A percentile compares a stretch with the other conserved stretches of the same genome.
These are phyloP conservation scores for Hamigera avellanea DNA, from an alignment of 495 filamentous ascomycete genomes.

Conservation along the genomic window DNA sequence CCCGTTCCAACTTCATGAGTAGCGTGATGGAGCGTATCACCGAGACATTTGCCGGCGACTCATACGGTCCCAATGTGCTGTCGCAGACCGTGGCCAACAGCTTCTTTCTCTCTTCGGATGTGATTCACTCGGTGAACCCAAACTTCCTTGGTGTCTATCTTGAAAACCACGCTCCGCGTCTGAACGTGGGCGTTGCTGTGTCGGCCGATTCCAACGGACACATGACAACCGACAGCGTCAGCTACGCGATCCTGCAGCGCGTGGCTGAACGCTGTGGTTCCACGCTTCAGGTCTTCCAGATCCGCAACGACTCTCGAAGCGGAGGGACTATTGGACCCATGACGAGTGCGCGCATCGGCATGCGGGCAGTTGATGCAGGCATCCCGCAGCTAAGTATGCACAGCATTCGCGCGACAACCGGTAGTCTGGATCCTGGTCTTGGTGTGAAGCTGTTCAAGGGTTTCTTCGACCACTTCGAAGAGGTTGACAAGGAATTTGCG, in stretches of 20 bases:
- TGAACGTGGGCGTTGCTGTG: conserved; percentile 85
- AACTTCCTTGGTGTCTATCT: conserved; percentile 80
- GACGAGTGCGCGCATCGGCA: conserved; percentile 68
- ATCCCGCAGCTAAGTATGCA: conserved; percentile 95
- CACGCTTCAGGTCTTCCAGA: conserved; percentile 82
- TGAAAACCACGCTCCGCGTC: conserved; percentile 67
- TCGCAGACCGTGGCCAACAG: conserved; percentile 83
- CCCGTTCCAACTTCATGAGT: conserved; percentile 76
- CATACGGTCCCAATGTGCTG: conserved; percentile 54
- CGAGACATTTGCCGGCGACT: conserved; percentile 47
- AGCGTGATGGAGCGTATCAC: conserved; percentile 67
- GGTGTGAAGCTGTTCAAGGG: conserved; percentile 83
- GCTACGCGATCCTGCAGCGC: conserved; percentile 60
- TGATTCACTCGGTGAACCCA: conserved; percentile 89
- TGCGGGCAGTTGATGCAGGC: conserved; percentile 80
- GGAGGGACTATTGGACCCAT: conserved; percentile 96
- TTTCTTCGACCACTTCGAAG: conserved; percentile 80
- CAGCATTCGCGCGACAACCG: conserved; percentile 81
- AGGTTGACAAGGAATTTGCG: conserved; percentile 74
- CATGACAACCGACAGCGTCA: conserved; percentile 82
- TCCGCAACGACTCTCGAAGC: conserved; percentile 76
- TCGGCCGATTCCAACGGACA: conserved; percentile 84
- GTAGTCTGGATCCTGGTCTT: conserved; percentile 74
- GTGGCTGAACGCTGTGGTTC: conserved; percentile 59
- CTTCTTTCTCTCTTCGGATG: conserved; percentile 87